Evolutionary conservation across 352 stramenopile genomes (phyloP), one percentile per base, ranked within the genome.

Genomic region (Globisporangium apiculatum): DNA sequence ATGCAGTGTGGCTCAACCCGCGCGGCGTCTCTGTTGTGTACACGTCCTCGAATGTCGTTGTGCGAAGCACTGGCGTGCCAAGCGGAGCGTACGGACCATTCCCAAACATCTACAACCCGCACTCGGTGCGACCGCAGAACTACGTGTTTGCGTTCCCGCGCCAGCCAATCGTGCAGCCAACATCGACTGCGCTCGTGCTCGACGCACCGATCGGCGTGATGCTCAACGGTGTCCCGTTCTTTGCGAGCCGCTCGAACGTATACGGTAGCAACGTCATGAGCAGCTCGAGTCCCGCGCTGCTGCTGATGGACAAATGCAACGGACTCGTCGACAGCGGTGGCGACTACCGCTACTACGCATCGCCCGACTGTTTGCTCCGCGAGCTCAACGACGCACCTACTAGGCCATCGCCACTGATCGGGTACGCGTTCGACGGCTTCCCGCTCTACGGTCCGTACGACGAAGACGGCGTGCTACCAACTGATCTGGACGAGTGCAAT

Each of bases 381-480:
- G 67, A 86, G 40, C 62, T 91, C 7, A 56, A 66, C 2, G 67
- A 64, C 12, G 47, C 17, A 0, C 31, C 47, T 0, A 67, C 63
- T 9, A 59, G 67, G 8, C 71, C 71, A 0, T 90, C 80, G 3
- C 79, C 80, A 17, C 12, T 91, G 4, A 60, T 94, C 9, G 84
- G 84, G 0, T 94, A 83, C 49, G 81, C 78, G 7, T 66, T 90
- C 3, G 84, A 94, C 45, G 84, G 84, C 0, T 94, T 89, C 51
- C 81, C 84, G 14, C 45, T 94, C 9, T 91, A 90, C 17, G 81
- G 78, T 11, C 72, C 71, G 5, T 87, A 78, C 55, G 67, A 54
- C 6, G 75, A 85, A 46, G 70, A 71, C 24, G 79, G 79, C 2
- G 58, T 60, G 5, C n/a, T 63, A 1, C 75, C 83, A 7, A 75